Evolutionary conservation across 768 basidiomycete species (phyloP).

Genomic region (Pholiota microspora): DNA sequence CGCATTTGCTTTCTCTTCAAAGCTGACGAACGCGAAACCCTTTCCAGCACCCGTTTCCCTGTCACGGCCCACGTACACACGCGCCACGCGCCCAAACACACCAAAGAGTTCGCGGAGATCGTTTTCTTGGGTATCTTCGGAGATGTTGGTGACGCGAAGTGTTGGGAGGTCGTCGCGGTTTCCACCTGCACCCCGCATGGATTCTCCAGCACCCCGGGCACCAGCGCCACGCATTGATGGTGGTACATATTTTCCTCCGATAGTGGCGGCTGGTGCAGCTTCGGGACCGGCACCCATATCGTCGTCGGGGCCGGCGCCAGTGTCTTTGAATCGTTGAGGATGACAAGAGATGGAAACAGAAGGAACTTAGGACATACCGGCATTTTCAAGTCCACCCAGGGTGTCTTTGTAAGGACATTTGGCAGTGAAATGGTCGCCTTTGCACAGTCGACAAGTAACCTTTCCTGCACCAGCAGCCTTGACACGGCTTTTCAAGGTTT

Average conservation of each 20-base stretch:
- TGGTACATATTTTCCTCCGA: conserved; percentile 86
- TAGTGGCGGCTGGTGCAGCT: conserved; percentile 34
- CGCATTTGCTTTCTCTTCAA: conserved; percentile 77
- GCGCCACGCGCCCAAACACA: conserved; percentile 77
- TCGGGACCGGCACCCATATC: conserved; percentile 33
- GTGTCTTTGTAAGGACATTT: conserved; percentile 99
- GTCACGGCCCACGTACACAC: conserved; percentile 94
- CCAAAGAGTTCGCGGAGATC: conserved; percentile 93
- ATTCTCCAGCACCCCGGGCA: conserved; percentile 69
- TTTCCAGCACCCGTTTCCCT: conserved; percentile 93
- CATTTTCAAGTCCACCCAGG: conserved; percentile 69
- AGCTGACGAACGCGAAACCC: conserved; percentile 97
- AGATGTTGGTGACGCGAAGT: conserved; percentile 94
- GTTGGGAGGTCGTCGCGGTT: conserved; percentile 92
- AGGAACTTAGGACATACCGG: conserved; percentile 36
- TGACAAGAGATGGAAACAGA: background rate
- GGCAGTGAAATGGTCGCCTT: conserved; percentile 96
- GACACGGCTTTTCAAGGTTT: conserved; percentile 62
- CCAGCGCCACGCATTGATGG: conserved; percentile 78
- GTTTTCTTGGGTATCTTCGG: conserved; percentile 91
- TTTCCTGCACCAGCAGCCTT: conserved; percentile 80
- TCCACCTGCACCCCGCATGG: conserved; percentile 62
- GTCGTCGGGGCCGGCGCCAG: conserved; percentile 36
- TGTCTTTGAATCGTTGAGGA: conserved; percentile 18
- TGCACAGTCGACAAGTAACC: conserved; percentile 90